Conservation (phyloP, 2,329 filamentous ascomycete genomes). For the Penicillium psychrosexuale region DNA sequence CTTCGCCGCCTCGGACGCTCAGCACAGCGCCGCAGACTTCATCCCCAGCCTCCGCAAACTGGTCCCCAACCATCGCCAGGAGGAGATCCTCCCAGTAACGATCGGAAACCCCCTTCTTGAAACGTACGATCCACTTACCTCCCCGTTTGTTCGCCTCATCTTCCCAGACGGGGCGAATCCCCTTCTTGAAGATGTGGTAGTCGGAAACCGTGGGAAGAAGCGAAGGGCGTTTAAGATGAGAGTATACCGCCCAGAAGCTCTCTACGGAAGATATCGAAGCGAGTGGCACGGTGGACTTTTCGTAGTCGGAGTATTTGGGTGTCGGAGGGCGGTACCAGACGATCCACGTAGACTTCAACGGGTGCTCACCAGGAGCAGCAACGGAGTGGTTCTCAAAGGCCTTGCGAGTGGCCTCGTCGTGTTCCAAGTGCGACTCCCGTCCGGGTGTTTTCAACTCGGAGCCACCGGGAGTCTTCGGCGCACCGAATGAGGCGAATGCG, state of each 20-base stretch:
- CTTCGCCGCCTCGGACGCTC: conserved; percentile 90
- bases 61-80: conserved; percentile 85
- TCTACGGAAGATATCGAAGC: conserved; percentile 78
- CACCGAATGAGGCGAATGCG: conserved; percentile 95
- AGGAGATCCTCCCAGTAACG: conserved; percentile 95
- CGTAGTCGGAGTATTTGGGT: conserved; percentile 96
- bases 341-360: conserved; percentile 83
- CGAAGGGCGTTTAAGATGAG: conserved; percentile 86
- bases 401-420: conserved; percentile 37
- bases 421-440: conserved; percentile 53
- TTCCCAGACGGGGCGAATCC: conserved; percentile 96
- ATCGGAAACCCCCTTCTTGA: conserved; percentile 97
- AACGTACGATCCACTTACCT: conserved; percentile 93
- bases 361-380: conserved; percentile 47
- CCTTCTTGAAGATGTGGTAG: conserved; percentile 97
- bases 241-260: conserved; percentile 87
- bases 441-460: conserved; percentile 68
- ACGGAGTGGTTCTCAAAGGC: conserved; percentile 39
- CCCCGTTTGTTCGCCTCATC: conserved; percentile 95
- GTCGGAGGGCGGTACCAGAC: conserved; percentile 97
- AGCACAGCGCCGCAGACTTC: conserved; percentile 94
- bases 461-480: conserved; percentile 78
- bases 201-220: conserved; percentile 86
- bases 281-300: conserved; percentile 89
- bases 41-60: conserved; percentile 87